Percentiles rank a stretch among this genome's conserved stretches.
Conservation (phyloP, 2,329 filamentous ascomycete genomes). For the Rhinocladiella similis region DNA sequence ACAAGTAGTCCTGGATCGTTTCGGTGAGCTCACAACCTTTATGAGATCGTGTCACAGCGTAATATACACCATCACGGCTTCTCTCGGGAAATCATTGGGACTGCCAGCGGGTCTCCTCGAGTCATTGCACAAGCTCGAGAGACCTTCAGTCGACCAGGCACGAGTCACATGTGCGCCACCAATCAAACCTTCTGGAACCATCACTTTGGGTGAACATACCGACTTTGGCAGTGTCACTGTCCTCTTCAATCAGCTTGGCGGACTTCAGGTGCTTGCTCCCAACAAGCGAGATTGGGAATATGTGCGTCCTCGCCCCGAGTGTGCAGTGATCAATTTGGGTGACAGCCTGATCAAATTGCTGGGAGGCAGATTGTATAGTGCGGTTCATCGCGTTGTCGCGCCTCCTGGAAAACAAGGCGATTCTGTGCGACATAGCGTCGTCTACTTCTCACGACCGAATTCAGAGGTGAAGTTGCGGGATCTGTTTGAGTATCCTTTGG, state of each 20-base stretch:
- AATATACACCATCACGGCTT: conserved; percentile 20
- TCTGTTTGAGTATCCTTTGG: conserved; percentile 8
- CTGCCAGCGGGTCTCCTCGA: conserved; percentile 31
- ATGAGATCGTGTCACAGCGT: conserved; percentile 11
- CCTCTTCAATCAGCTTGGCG: conserved; percentile 38
- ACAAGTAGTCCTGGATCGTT: conserved; percentile 11
- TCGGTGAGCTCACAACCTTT: conserved; percentile 9
- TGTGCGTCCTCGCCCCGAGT: conserved; percentile 26
- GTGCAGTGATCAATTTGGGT: conserved; percentile 48
- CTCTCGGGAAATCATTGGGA: conserved; percentile 32
- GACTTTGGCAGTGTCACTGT: conserved; percentile 41
- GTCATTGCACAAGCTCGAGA: conserved; percentile 27
- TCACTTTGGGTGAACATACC: conserved; percentile 35
- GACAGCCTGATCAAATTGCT: conserved; percentile 51
- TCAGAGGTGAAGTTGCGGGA: conserved; percentile 9
- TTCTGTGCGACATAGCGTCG: conserved; percentile 23
- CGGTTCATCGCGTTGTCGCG: conserved; percentile 31
- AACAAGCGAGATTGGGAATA: conserved; percentile 29
- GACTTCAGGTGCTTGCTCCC: conserved; percentile 37
- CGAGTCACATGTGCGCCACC: conserved; percentile 28
- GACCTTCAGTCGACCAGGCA: conserved; percentile 24
- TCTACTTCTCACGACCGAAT: conserved; percentile 26
- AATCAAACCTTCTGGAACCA: conserved; percentile 30
- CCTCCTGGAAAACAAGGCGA: conserved; percentile 28
- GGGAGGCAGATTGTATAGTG: conserved; percentile 37